Evolutionary conservation across 345 rosid species (phyloP), one percentile per base, ranked within the genome.

Genomic region (Populus deltoides): DNA sequence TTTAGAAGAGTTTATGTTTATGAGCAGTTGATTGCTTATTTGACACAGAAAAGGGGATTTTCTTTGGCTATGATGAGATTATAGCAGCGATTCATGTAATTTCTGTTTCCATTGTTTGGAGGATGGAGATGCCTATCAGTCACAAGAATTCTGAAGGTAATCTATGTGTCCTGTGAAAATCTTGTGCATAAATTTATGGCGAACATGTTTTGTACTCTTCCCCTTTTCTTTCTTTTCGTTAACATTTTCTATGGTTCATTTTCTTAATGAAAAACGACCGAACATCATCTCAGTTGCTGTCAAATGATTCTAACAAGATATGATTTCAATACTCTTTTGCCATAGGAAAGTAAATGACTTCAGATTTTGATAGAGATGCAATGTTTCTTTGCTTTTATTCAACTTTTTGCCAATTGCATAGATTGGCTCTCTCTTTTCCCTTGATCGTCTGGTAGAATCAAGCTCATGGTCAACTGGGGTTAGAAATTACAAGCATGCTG

Each of bases 111-210:
- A 6, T 27, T 68, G 13, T 55, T 55, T 75, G 29, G 74, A 79
- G 82, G 83, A 33, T 81, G 84, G 78, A 87, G 75, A 90, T 88
- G 93, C 85, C 97, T 77, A 31, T 84, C 75, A 87, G 85, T 68
- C 92, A 84, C 80, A 90, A 84, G 65, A 80, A 88, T 77, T 55
- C 85, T 49, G 81, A 79, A 9, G 94, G 91, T 92, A 80, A 73
- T 70, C 35, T 62, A 63, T 49, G 55, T 78, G 10, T 17, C 36
- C 20, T 27, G 66, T n/a, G 53, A 31, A 16, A 51, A 6, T 31
- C 25, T 16, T 71, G 16, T 47, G 61, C 49, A 35, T 39, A 22
- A 33, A 65, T 75, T 27, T 66, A 8, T 16, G 6, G 16, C 27
- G 9, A 61, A 31, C 38, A 38, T 55, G 1, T 22, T 22, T n/a